Evolutionary conservation across 2,329 filamentous ascomycete species (phyloP), one percentile per base, ranked within the genome.

Genomic region (Scolecobasidium constrictum): DNA sequence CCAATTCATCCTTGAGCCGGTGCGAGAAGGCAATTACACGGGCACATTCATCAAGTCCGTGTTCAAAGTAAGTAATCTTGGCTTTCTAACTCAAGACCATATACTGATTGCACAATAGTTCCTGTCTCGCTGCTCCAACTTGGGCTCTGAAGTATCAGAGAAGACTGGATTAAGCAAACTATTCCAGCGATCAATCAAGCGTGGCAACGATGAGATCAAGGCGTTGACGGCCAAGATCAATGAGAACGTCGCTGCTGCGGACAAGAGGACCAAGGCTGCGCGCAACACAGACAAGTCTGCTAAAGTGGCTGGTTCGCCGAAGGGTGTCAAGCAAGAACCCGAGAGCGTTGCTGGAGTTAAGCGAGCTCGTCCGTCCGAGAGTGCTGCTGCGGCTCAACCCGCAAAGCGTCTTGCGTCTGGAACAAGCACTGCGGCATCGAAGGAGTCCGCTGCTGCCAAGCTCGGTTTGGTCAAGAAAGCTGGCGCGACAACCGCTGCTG

Each of bases 161-260:
- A 78, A 73, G 47, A 73, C 77, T 33, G 83, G 83, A 53, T 73
- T 86, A 44, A 72, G 76, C 45, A 77, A 73, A 43, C 72, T 83
- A 13, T 69, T 78, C 33, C 75, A 75, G 47, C 71, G 75, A 6
- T 75, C 82, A 53, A 71, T 69, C 46, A 79, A 75, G 53, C 78
- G 77, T 52, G 80, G 77, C 19, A 78, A 83, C 52, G 69, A 73
- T 1, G 74, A 80, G 41, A 73, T 77, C 38, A 80, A 80, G 51
- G 69, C 69, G 4, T 63, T 80, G 37, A 74, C 81, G 4, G 68
- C 71, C 26, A 69, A 71, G 46, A 78, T 82, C 37, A 60, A 71
- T 55, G 54, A 66, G 48, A 51, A 57, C 38, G 61, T 57, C 38
- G 52, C 48, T 31, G 49, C 49, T 39, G 54, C 58, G 7, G 47